Evolutionary conservation across 139 green algal species (phyloP), one percentile per base, ranked within the genome.

Genomic region (Zygnema circumcarinatum): DNA sequence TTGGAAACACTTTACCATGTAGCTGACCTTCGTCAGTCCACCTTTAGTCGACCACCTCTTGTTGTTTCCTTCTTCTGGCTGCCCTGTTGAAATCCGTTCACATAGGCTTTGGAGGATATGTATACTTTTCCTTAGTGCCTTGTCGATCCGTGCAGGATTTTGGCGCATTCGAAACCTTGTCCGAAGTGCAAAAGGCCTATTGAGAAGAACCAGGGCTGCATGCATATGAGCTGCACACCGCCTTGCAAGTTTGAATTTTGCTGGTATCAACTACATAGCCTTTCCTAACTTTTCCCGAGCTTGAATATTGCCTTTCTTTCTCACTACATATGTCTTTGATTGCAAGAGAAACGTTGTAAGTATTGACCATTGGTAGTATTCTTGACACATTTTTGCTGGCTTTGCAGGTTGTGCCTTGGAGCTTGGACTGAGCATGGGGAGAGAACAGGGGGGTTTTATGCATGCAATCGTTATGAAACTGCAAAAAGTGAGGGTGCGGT

Each of bases 361-460:
- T n/a, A n/a, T n/a, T n/a, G n/a, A n/a, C n/a, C n/a, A n/a, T n/a
- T n/a, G n/a, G n/a, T n/a, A n/a, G n/a, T n/a, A n/a, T n/a, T n/a
- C n/a, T n/a, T n/a, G n/a, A n/a, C 11, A 38, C 54, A 39, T 84
- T 78, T 40, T 78, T 78, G 3, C 36, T 40, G 35, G 35, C 16
- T 39, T 79, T 25, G 3, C 76, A 90, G 85, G 85, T 91, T 97
- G 52, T 97, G 95, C 90, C 81, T 92, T 7, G 94, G 82, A 1
- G 67, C 94, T 33, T 99, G 97, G 97, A 90, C 85, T 31, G 94
- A 98, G 84, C 97, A 99, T 86, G 96, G 95, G 25, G 96, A 99
- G 91, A 90, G 94, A 54, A 99, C 97, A 0, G 97, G 97, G 11
- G 97, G 97, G 69, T 99, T 95, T 89, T 99, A 99, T 91, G 92